These are phyloP conservation scores for Primulina eburnea DNA, from an alignment of 257 asterid species.

Conservation along the genomic window DNA sequence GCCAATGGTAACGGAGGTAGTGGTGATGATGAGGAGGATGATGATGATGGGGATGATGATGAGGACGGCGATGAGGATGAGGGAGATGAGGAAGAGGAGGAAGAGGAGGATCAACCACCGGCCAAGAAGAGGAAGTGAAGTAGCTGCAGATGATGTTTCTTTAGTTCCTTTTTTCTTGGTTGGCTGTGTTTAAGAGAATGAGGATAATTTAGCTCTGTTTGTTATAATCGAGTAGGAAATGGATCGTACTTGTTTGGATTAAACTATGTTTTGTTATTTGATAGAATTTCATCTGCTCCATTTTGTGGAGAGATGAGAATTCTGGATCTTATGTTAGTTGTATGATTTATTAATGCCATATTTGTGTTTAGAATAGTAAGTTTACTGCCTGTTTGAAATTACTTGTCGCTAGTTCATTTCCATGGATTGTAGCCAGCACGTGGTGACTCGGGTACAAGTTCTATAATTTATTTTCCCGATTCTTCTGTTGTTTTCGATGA, in stretches of 20 bases:
- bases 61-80: constrained; percentile 47
- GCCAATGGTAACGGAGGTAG: neutral
- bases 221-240: constrained; percentile 45
- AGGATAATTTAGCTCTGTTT: constrained; percentile 33
- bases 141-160: constrained; percentile 31
- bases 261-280: constrained; percentile 29
- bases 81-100: constrained; percentile 51
- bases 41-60: constrained; percentile 11
- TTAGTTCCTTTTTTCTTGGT: constrained; percentile 35
- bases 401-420: neutral
- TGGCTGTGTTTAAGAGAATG: constrained; percentile 56
- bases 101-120: constrained; percentile 79
- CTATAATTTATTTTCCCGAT: too few species aligned
- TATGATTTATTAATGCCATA: constrained; percentile 27
- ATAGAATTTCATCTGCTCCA: constrained; percentile 36
- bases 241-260: constrained; percentile 34
- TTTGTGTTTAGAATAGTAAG: neutral
- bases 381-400: neutral
- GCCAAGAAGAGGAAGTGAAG: constrained; percentile 35
- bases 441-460: neutral
- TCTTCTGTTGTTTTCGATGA: too few species aligned
- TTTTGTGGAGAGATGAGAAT: constrained; percentile 30
- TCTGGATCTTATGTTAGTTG: constrained; percentile 29
- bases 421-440: neutral
- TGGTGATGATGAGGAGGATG: neutral